Evolutionary conservation across 2,329 filamentous ascomycete species (phyloP).

Genomic region (Chalara sp.): DNA sequence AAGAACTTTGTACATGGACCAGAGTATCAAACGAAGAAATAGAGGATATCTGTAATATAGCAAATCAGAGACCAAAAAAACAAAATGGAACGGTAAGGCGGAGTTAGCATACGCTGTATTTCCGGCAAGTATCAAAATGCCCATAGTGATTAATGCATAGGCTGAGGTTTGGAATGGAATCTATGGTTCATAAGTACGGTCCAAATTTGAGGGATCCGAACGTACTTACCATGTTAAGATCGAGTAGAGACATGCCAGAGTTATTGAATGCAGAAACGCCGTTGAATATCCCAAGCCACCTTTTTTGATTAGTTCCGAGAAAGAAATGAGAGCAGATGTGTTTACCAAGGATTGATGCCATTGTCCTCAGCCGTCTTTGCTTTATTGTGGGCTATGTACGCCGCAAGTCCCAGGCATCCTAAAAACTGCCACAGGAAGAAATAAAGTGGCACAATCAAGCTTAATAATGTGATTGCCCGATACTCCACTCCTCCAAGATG

Average conservation of each 20-base stretch:
- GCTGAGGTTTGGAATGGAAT: constrained; percentile 34
- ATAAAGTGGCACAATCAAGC: constrained; percentile 54
- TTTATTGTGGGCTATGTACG: constrained; percentile 50
- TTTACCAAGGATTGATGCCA: constrained; percentile 51
- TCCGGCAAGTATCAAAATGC: constrained; percentile 53
- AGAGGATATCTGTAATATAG: constrained; percentile 42
- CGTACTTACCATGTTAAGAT: constrained; percentile 50
- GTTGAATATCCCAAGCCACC: constrained; percentile 61
- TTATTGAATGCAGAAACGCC: constrained; percentile 65
- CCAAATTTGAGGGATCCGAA: too few species aligned
- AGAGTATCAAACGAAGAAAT: constrained; percentile 54
- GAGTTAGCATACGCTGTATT: constrained; percentile 43
- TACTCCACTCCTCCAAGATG: constrained; percentile 58
- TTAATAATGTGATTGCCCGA: constrained; percentile 51
- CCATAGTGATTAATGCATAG: constrained; percentile 40
- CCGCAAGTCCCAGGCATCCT: constrained; percentile 51
- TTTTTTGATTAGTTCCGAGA: too few species aligned
- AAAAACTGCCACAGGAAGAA: constrained; percentile 53
- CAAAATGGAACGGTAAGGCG: background rate
- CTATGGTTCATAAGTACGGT: constrained; percentile 7
- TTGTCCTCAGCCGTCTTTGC: constrained; percentile 43
- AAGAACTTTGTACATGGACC: constrained; percentile 40
- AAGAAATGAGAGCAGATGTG: too few species aligned
- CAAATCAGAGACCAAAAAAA: background rate
- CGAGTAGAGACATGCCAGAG: constrained; percentile 59